Conservation (phyloP, 192 early-diverging fungal genomes). For the Coemansia sp. region DNA sequence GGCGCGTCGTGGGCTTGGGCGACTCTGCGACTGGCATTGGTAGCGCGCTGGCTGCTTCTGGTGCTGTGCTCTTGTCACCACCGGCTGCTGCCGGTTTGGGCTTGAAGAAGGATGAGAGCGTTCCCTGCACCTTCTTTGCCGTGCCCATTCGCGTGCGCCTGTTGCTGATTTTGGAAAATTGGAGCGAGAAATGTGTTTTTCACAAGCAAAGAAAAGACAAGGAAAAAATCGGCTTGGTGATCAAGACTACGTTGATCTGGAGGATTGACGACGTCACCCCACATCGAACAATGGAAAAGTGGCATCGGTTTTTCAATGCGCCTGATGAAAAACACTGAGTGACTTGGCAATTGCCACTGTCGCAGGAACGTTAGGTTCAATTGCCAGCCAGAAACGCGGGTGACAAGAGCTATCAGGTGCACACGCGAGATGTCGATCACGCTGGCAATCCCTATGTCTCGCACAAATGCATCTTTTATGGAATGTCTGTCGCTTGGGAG, state of each 20-base stretch:
- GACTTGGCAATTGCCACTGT: neutral
- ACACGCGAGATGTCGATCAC: neutral
- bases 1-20: neutral
- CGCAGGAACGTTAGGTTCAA: neutral
- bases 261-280: too few species aligned
- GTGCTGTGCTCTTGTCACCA: neutral
- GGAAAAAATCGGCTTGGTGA: neutral
- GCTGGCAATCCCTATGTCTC: conserved; percentile 2
- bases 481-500: neutral
- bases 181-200: neutral
- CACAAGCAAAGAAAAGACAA: neutral
- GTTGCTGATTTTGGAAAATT: neutral
- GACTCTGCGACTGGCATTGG: conserved; percentile 4
- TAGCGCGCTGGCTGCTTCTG: neutral
- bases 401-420: neutral
- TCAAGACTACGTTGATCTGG: too few species aligned
- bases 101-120: conserved; percentile 51
- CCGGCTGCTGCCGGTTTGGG: neutral
- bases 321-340: too few species aligned
- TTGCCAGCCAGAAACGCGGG: neutral
- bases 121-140: conserved; percentile 33
- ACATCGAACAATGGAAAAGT: neutral
- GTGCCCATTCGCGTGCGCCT: conserved; percentile 17
- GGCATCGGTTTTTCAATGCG: neutral
- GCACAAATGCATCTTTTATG: neutral